Percentiles rank a stretch among this genome's conserved stretches.
Evolutionary conservation across 1,139 yeast genomes (phyloP).

Genomic region (Yamadazyma blattariae): DNA sequence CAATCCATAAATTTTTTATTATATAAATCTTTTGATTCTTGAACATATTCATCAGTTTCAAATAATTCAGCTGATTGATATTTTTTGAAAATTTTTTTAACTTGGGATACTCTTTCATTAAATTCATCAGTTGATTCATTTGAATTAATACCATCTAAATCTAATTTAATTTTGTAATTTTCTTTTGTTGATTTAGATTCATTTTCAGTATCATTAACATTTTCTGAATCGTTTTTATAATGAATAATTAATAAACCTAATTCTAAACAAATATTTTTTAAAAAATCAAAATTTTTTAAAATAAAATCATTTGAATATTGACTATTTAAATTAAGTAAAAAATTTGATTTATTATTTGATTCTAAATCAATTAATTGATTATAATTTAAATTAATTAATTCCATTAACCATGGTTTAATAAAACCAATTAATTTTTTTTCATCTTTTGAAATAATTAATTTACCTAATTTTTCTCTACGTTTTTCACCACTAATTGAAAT

Average conservation of each 20-base stretch:
- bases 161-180: slow-evolving; percentile 58
- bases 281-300: slow-evolving; percentile 51
- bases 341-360: slow-evolving; percentile 31
- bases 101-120: slow-evolving; percentile 43
- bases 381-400: slow-evolving; percentile 28
- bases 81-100: slow-evolving; percentile 50
- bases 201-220: no score
- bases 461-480: slow-evolving; percentile 65
- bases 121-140: slow-evolving; percentile 63
- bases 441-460: slow-evolving; percentile 62
- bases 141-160: slow-evolving; percentile 71
- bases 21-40: slow-evolving; percentile 62
- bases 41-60: slow-evolving; percentile 60
- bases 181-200: no score
- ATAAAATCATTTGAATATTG: slow-evolving; percentile 43
- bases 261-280: slow-evolving; percentile 62
- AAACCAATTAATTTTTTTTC: slow-evolving; percentile 65
- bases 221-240: no score
- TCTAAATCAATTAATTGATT: slow-evolving; percentile 33
- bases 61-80: slow-evolving; percentile 72
- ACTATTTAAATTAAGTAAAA: slow-evolving; percentile 37
- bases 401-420: slow-evolving; percentile 69
- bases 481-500: slow-evolving; percentile 72
- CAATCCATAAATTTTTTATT: slow-evolving; percentile 72
- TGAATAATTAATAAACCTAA: slow-evolving; percentile 66